phyloP scores from a whole-genome alignment of 345 rosid species.

The Pistacia vera region DNA sequence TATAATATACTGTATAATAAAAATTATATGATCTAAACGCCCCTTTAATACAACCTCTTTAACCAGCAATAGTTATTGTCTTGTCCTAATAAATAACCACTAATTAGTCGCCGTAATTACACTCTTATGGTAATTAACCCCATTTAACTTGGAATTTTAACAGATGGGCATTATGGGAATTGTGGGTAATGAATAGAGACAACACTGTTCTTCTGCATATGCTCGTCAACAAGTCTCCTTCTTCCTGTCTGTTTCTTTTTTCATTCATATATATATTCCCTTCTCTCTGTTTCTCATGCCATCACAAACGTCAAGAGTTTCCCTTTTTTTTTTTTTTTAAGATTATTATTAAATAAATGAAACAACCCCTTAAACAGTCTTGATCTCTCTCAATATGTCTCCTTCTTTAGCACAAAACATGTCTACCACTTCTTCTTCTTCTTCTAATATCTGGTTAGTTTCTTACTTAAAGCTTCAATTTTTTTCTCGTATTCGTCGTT shows the following conservation, averaged over 20 bases:
- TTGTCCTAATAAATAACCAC: background rate
- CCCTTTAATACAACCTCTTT: background rate
- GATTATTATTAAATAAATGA: background rate
- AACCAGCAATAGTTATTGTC: background rate
- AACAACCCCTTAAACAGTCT: slow-evolving; percentile 21
- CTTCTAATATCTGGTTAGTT: slow-evolving; percentile 42
- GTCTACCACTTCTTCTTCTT: slow-evolving; percentile 28
- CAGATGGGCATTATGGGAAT: too few relatives aligned
- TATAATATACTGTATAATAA: too few relatives aligned
- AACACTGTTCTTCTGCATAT: slow-evolving; percentile 54
- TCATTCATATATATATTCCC: background rate
- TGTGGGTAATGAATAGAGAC: slow-evolving; percentile 26
- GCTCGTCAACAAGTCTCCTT: background rate
- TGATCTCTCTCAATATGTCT: slow-evolving; percentile 27
- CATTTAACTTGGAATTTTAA: too few relatives aligned
- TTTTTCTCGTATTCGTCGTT: slow-evolving; percentile 58
- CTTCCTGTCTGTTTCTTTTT: slow-evolving; percentile 14
- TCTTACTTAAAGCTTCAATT: slow-evolving; percentile 53
- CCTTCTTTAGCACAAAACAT: slow-evolving; percentile 24
- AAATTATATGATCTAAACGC: too few relatives aligned
- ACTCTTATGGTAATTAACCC: too few relatives aligned
- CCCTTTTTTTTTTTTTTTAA: background rate
- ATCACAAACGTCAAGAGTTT: slow-evolving; percentile 13
- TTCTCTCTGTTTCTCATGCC: background rate
- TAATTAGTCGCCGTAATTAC: background rate